A percentile compares a stretch with the other conserved stretches of the same genome.
Evolutionary conservation across 2,329 filamentous ascomycete species (phyloP).

Genomic region (Cladosporium colombiae): DNA sequence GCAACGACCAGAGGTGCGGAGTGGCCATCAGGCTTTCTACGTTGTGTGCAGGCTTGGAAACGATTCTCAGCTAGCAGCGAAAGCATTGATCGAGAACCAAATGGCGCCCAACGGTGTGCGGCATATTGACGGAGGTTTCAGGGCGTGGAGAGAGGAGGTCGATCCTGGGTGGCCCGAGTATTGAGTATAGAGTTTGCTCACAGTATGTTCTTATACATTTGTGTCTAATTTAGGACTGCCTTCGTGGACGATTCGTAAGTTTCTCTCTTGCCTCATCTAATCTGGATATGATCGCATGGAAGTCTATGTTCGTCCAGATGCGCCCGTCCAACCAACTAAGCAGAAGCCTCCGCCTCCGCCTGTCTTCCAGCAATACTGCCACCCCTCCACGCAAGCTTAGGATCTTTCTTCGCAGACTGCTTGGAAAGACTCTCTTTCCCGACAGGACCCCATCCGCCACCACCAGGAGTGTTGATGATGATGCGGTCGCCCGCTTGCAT

Average conservation of each 20-base stretch:
- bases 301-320: neutral
- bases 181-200: slow-evolving; percentile 38
- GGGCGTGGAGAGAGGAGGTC: slow-evolving; percentile 70
- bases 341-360: slow-evolving; percentile 52
- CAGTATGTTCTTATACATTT: neutral
- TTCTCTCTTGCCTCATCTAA: neutral
- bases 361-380: slow-evolving; percentile 60
- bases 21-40: slow-evolving; percentile 23
- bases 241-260: neutral
- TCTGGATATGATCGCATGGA: neutral
- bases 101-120: slow-evolving; percentile 55
- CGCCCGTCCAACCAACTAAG: slow-evolving; percentile 25
- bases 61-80: slow-evolving; percentile 72
- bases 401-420: slow-evolving; percentile 53
- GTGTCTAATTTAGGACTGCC: neutral
- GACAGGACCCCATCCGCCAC: slow-evolving; percentile 71
- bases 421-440: slow-evolving; percentile 58
- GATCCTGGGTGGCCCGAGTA: slow-evolving; percentile 62
- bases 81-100: slow-evolving; percentile 63
- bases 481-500: slow-evolving; percentile 78
- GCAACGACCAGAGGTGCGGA: neutral
- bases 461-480: slow-evolving; percentile 75
- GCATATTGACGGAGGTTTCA: slow-evolving; percentile 71
- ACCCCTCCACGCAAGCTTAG: slow-evolving; percentile 59
- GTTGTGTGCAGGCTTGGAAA: slow-evolving; percentile 76